Evolutionary conservation across 2,329 filamentous ascomycete genomes (phyloP), one percentile per base, ranked within the genome.

Genomic region (Xylariaceae sp.): DNA sequence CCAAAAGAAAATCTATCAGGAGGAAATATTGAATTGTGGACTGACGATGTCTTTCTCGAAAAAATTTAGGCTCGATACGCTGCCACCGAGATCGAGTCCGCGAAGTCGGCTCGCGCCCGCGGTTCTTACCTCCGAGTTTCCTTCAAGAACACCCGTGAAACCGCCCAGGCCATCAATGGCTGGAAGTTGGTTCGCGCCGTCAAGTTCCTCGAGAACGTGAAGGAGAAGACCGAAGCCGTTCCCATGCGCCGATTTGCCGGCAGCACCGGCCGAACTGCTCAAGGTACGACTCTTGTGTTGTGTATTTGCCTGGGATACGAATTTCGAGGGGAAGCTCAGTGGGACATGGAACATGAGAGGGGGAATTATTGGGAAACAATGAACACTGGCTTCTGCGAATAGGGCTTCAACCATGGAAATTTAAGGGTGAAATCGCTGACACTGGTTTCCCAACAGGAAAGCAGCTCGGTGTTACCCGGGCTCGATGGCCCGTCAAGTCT

Each of bases 141-240:
- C 70, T 99, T 96, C 89, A 99, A 99, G 88, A 99, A 99, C 87
- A 99, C 94, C 76, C 91, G 94, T 74, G 95, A 99, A 84, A 96
- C 92, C 68, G 94, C 95, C 65, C 94, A 97, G 84, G 91, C 91
- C 72, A 96, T 99, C 86, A 97, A 94, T 80, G 92, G 92, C 80
- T 96, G 91, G 91, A 96, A 96, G 84, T 76, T 97, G 73, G 83
- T 90, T 80, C 91, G 94, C 74, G 94, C 94, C 72, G 80, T 96
- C 69, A 86, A 86, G 74, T 99, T 95, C 87, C 89, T 99, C 74
- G 89, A 96, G 83, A 97, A 99, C 78, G 94, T 99, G 71, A 85
- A 89, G 79, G 88, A 87, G 79, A 90, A 99, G 84, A 89, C 87
- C 79, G 94, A 99, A 86, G 92, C 91, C 66, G 88, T 99, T 70